Conservation (phyloP, 2,329 filamentous ascomycete genomes). For the Pleomassaria siparia region DNA sequence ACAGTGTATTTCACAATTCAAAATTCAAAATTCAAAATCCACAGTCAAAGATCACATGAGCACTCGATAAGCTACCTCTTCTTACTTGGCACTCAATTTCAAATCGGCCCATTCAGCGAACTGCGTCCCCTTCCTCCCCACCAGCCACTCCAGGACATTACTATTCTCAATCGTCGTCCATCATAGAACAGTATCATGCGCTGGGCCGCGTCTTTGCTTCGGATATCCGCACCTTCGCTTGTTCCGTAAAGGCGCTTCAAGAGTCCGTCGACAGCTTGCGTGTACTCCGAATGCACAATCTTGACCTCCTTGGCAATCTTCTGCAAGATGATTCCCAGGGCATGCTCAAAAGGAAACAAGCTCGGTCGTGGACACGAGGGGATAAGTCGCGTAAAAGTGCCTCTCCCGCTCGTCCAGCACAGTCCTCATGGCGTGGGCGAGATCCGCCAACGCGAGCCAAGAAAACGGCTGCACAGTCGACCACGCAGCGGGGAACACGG, state of each 20-base stretch:
- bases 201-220: constrained; percentile 13
- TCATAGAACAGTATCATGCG: constrained; percentile 21
- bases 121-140: constrained; percentile 12
- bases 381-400: constrained; percentile 32
- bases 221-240: constrained; percentile 5
- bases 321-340: constrained; percentile 15
- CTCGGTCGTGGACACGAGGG: constrained; percentile 22
- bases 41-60: too few relatives aligned
- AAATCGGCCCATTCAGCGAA: constrained; percentile 12
- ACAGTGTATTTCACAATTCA: too few relatives aligned
- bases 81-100: constrained; percentile 1
- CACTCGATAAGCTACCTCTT: too few relatives aligned
- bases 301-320: constrained; percentile 27
- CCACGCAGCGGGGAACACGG: constrained; percentile 21
- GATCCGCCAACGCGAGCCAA: constrained; percentile 26
- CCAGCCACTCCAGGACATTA: constrained; percentile 18
- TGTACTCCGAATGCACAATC: constrained; percentile 15
- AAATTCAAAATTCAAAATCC: too few relatives aligned
- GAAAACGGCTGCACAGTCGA: constrained; percentile 23
- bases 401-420: constrained; percentile 26
- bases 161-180: constrained; percentile 13
- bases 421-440: constrained; percentile 24
- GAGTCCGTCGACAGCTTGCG: constrained; percentile 18
- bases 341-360: constrained; percentile 18
- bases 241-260: constrained; percentile 10